A percentile compares a stretch with the other conserved stretches of the same genome.
phyloP scores from a whole-genome alignment of 148 eudicot genomes.

The Fagopyrum esculentum region DNA sequence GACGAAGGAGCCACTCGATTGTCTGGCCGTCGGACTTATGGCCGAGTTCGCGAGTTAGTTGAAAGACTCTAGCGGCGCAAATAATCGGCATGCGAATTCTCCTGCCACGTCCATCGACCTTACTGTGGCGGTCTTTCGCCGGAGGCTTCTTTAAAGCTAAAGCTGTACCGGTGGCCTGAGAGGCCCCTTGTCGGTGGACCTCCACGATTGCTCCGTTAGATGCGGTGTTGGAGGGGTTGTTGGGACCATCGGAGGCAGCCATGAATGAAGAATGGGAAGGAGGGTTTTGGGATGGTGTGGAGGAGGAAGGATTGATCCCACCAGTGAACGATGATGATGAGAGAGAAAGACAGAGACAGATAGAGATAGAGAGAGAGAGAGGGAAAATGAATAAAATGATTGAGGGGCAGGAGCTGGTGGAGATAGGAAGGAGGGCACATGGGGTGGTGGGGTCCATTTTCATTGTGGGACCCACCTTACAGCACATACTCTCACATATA shows the following conservation, averaged over 20 bases:
- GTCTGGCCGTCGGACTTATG: constrained; percentile 82
- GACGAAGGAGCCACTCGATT: constrained; percentile 79
- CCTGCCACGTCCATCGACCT: constrained; percentile 67
- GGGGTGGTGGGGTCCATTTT: constrained; percentile 43
- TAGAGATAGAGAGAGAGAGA: constrained; percentile 14
- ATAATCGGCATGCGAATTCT: constrained; percentile 75
- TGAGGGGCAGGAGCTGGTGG: constrained; percentile 79
- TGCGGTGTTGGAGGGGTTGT: constrained; percentile 17
- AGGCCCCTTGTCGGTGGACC: constrained; percentile 16
- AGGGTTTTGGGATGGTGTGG: background rate
- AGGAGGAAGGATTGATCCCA: background rate
- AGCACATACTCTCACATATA: constrained; percentile 8
- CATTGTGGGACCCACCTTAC: background rate
- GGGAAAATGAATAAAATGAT: constrained; percentile 31
- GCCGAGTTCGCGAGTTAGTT: constrained; percentile 64
- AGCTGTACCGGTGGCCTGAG: constrained; percentile 13
- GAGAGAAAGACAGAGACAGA: background rate
- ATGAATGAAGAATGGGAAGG: constrained; percentile 14
- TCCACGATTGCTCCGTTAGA: constrained; percentile 22
- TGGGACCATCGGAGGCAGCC: constrained; percentile 44
- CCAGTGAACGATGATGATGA: constrained; percentile 9
- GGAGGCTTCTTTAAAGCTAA: constrained; percentile 50
- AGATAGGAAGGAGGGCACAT: constrained; percentile 84
- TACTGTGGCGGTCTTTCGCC: constrained; percentile 68
- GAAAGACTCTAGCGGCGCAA: constrained; percentile 77